phyloP scores from a whole-genome alignment of 78 protist species.

The slime mould (Dictyostelium discoideum) region DNA sequence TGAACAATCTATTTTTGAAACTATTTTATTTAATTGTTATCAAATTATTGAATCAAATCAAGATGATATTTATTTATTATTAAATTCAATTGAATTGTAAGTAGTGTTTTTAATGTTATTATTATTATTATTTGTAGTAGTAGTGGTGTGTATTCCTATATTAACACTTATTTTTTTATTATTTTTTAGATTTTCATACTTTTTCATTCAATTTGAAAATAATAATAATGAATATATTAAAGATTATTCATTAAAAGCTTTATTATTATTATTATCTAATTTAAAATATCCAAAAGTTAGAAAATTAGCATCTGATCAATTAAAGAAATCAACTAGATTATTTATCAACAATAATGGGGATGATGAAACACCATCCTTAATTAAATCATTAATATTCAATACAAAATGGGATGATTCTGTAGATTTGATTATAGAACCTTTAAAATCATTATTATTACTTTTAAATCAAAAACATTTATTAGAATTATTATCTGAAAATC shows the following conservation, averaged over 20 bases:
- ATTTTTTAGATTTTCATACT: conserved; percentile 16
- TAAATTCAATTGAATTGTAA: neutral
- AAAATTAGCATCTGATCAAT: conserved; percentile 14
- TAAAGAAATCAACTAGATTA: neutral
- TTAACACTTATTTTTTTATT: neutral
- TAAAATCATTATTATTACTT: neutral
- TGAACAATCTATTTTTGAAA: neutral
- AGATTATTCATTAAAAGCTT: neutral
- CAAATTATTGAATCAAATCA: neutral
- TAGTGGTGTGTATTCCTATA: too few species aligned
- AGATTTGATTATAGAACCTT: neutral
- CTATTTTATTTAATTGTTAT: neutral
- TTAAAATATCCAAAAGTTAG: conserved; percentile 56
- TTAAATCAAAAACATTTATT: neutral
- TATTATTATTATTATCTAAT: conserved; percentile 12
- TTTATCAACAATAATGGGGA: neutral
- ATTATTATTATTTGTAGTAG: too few species aligned
- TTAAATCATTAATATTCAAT: neutral
- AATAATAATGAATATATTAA: neutral
- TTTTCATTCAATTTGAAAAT: neutral
- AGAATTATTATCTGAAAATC: neutral
- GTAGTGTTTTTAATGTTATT: neutral
- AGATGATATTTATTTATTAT: conserved; percentile 49
- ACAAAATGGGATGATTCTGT: conserved; percentile 22
- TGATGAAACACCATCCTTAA: neutral